These are phyloP conservation scores for Naegleria gruberi DNA, from an alignment of 208 protist genomes.

Conservation along the genomic window DNA sequence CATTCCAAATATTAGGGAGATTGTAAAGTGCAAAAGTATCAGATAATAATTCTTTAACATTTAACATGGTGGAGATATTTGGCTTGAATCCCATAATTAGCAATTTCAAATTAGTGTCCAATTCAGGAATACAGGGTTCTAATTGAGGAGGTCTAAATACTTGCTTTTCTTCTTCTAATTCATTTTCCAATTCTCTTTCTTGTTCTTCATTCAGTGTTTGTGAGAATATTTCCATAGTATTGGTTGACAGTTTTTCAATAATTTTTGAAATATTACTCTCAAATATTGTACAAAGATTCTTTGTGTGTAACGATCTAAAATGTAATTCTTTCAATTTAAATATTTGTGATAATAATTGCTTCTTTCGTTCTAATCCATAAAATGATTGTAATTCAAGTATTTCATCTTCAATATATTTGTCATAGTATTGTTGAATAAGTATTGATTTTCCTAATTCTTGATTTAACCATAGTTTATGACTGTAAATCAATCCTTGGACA, in stretches of 20 bases:
- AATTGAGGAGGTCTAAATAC: background rate
- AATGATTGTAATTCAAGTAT: background rate
- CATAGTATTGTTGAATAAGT: background rate
- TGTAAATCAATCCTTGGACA: background rate
- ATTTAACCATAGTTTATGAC: background rate
- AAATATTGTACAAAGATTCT: background rate
- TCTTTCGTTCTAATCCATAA: background rate
- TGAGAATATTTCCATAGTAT: background rate
- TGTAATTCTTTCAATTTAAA: too few relatives aligned
- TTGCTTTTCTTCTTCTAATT: background rate
- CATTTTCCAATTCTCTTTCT: conserved; percentile 16
- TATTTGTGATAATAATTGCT: background rate
- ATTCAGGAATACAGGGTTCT: background rate
- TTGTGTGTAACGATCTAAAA: too few relatives aligned
- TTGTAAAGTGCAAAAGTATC: too few relatives aligned
- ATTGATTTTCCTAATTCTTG: background rate
- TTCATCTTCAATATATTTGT: background rate
- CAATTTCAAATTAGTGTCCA: background rate
- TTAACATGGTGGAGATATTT: background rate
- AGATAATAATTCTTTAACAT: too few relatives aligned
- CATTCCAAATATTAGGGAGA: background rate
- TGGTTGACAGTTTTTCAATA: background rate
- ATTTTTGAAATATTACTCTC: background rate
- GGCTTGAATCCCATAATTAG: background rate
- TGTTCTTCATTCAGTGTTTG: background rate